Conservation (phyloP, 352 stramenopile species). For the Blastocystis sp. region DNA sequence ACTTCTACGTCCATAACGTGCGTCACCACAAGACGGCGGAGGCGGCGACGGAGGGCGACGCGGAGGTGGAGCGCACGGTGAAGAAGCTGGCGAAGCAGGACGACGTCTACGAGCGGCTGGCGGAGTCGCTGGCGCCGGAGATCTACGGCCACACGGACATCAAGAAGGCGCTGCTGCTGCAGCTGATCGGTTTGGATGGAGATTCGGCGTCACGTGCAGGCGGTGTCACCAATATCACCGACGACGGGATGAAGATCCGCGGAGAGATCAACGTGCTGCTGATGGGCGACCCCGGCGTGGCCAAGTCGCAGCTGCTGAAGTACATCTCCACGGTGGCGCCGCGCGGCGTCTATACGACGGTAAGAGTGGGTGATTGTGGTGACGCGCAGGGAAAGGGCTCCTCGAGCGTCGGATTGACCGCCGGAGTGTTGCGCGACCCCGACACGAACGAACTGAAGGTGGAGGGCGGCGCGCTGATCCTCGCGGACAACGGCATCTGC, state of each 20-base stretch:
- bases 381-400: conserved; percentile 79
- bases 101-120: conserved; percentile 82
- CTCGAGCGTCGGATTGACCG: conserved; percentile 91
- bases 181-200: conserved; percentile 76
- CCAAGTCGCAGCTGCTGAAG: conserved; percentile 97
- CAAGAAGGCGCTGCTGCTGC: conserved; percentile 92
- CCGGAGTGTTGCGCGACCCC: conserved; percentile 88
- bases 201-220: not conserved
- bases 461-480: conserved; percentile 86
- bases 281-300: conserved; percentile 91
- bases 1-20: conserved; percentile 84
- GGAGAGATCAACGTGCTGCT: conserved; percentile 97
- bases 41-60: conserved; percentile 58
- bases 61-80: conserved; percentile 68
- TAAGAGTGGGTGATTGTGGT: not conserved
- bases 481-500: conserved; percentile 94
- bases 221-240: conserved; percentile 63
- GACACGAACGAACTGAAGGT: conserved; percentile 70
- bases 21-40: conserved; percentile 87
- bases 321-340: conserved; percentile 89
- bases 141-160: conserved; percentile 98
- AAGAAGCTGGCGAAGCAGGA: conserved; percentile 65
- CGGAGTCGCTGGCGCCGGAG: conserved; percentile 87
- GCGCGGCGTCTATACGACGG: conserved; percentile 93
- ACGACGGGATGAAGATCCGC: conserved; percentile 85